These are phyloP conservation scores for Mrakia hoshinonis DNA, from an alignment of 768 basidiomycete species.

Conservation along the genomic window DNA sequence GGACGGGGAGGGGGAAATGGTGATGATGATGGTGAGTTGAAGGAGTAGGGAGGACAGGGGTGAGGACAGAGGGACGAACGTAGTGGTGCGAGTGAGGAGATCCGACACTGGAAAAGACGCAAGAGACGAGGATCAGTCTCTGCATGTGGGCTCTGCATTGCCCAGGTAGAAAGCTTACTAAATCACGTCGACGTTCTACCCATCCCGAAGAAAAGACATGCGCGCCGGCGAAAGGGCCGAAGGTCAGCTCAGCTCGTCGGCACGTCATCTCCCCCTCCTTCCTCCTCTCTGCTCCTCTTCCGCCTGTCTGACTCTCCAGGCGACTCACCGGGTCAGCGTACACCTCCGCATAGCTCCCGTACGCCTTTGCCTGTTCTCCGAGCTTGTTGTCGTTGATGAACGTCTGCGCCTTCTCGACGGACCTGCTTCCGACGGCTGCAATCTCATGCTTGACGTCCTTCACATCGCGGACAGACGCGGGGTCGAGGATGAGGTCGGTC, in stretches of 20 bases:
- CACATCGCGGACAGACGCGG: slow-evolving; percentile 51
- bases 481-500: slow-evolving; percentile 65
- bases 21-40: neutral
- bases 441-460: slow-evolving; percentile 28
- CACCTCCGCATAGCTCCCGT: slow-evolving; percentile 65
- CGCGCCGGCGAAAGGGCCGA: slow-evolving; percentile 19
- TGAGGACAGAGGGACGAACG: slow-evolving; percentile 9
- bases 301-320: neutral
- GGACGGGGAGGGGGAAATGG: neutral
- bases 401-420: slow-evolving; percentile 55
- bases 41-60: neutral
- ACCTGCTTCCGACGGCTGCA: slow-evolving; percentile 67
- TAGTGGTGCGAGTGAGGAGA: slow-evolving; percentile 83
- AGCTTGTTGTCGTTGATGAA: slow-evolving; percentile 55
- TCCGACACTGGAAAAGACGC: slow-evolving; percentile 44
- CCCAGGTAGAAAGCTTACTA: no score
- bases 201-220: neutral
- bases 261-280: neutral
- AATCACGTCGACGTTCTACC: slow-evolving; percentile 39
- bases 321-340: slow-evolving; percentile 57
- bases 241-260: neutral
- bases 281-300: neutral
- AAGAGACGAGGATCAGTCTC: no score
- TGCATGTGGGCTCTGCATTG: no score
- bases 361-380: slow-evolving; percentile 55